phyloP scores from a whole-genome alignment of 2,329 filamentous ascomycete genomes.

The Xylaria sp. region DNA sequence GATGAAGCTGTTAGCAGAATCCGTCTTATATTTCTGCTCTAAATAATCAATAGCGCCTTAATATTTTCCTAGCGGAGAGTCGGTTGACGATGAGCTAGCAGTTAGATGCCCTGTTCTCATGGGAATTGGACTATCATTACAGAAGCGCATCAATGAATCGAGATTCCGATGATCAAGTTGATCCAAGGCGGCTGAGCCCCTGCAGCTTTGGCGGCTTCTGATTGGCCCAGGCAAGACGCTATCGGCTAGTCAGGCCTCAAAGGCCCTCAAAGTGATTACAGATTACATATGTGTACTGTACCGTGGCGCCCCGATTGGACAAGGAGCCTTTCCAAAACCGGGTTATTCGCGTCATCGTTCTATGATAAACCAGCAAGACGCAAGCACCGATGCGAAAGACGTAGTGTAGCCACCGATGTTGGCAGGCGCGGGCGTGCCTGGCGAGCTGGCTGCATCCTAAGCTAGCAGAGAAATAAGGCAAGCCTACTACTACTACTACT shows the following conservation, averaged over 20 bases:
- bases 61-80: not conserved
- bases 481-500: not conserved
- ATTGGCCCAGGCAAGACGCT: constrained; percentile 21
- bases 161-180: constrained; percentile 27
- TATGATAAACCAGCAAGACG: constrained; percentile 19
- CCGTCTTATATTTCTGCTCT: not conserved
- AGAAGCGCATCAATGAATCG: constrained; percentile 31
- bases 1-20: too few relatives aligned
- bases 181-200: constrained; percentile 7
- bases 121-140: constrained; percentile 21
- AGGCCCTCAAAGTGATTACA: constrained; percentile 12
- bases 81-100: not conserved
- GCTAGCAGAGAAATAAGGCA: constrained; percentile 23
- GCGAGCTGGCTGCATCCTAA: constrained; percentile 1
- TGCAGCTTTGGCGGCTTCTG: not conserved
- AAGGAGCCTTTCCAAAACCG: constrained; percentile 27
- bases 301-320: constrained; percentile 28
- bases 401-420: not conserved
- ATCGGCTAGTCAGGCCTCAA: constrained; percentile 11
- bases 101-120: constrained; percentile 19
- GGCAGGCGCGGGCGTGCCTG: not conserved
- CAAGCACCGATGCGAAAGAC: constrained; percentile 16
- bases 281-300: constrained; percentile 3
- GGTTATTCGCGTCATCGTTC: constrained; percentile 34
- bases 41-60: not conserved